These are phyloP conservation scores for Mortierella alpina DNA, from an alignment of 192 early-diverging fungal species.

Conservation along the genomic window DNA sequence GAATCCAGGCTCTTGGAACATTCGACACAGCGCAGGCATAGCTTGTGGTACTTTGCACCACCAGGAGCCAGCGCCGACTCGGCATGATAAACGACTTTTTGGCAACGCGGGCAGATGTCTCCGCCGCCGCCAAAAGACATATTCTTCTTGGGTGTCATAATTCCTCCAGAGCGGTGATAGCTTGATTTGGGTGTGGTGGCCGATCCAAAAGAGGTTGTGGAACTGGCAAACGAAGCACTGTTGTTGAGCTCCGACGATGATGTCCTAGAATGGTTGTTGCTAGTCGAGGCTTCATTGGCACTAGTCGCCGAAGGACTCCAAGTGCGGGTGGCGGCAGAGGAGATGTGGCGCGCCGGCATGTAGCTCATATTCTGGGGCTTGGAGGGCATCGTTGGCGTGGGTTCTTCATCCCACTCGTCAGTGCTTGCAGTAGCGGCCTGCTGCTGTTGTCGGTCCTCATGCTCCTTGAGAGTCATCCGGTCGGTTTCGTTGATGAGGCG, in stretches of 20 bases:
- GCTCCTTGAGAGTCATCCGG: slow-evolving; percentile 26
- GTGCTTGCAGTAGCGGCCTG: background rate
- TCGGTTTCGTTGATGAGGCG: slow-evolving; percentile 37
- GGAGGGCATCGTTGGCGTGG: slow-evolving; percentile 40
- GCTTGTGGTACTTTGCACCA: slow-evolving; percentile 70
- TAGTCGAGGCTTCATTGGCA: background rate
- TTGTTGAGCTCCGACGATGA: slow-evolving; percentile 4
- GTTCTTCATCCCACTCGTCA: slow-evolving; percentile 53
- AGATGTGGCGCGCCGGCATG: slow-evolving; percentile 30
- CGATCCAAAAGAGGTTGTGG: background rate
- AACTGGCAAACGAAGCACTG: background rate
- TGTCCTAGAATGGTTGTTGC: slow-evolving; percentile 18
- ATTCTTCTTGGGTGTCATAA: slow-evolving; percentile 51
- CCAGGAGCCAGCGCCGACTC: slow-evolving; percentile 61
- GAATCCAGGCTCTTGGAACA: slow-evolving; percentile 68
- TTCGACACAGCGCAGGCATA: slow-evolving; percentile 63
- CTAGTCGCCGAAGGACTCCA: slow-evolving; percentile 32
- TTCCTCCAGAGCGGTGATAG: slow-evolving; percentile 33
- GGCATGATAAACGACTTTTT: slow-evolving; percentile 69
- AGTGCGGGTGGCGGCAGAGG: slow-evolving; percentile 46
- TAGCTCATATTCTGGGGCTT: slow-evolving; percentile 36
- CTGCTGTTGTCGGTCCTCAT: slow-evolving; percentile 32
- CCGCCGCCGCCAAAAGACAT: slow-evolving; percentile 33
- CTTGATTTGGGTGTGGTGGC: slow-evolving; percentile 24
- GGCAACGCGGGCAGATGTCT: slow-evolving; percentile 66